Base-by-base conservation (phyloP, 2,329 filamentous ascomycete genomes). In the Exserohilum rostratum region DNA sequence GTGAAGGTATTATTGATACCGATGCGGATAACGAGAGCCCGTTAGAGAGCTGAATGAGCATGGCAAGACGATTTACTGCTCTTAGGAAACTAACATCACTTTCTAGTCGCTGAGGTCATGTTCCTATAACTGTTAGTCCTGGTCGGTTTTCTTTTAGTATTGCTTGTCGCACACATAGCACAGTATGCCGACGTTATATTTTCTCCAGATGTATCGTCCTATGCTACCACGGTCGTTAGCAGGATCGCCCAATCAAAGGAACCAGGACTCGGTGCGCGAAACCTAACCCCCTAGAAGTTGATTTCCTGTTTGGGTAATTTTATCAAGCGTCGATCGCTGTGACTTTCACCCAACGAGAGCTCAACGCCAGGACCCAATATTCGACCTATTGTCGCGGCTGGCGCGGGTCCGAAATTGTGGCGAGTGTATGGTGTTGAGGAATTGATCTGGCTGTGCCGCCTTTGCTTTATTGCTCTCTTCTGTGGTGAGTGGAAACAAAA, bases 251-350 rank as follows among this genome's bases (percentile, higher is more conserved):
- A 17, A 3, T 10, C 25, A 5, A 12, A 18, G n/a, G 27, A 17
- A 30, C 25, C 9, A 29, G 39, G n/a, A 18, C 10, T 22, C 11
- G n/a, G 22, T 27, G n/a, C 31, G 12, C 17, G 31, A 20, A 17
- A 7, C 10, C 15, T 15, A 3, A 10, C 27, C 20, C 5, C 20
- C 20, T 5, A 35, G 9, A 22, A 25, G 15, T 13, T 22, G 12
- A 30, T n/a, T 53, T 47, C 50, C 50, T 15, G 18, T 48, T 42
- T 22, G 11, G 50, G 50, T 30, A 53, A 22, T 47, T 42, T 25
- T 3, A 10, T 48, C 25, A 31, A 40, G 35, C 15, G 38, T 53
- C n/a, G 50, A 48, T 53, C 11, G 12, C 29, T 5, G 43, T 33
- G 30, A 40, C n/a, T 31, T 34, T 46, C 34, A 25, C 35, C 43